Evolutionary conservation across 2,329 filamentous ascomycete species (phyloP), one percentile per base, ranked within the genome.

Genomic region (Fusarium sp.): DNA sequence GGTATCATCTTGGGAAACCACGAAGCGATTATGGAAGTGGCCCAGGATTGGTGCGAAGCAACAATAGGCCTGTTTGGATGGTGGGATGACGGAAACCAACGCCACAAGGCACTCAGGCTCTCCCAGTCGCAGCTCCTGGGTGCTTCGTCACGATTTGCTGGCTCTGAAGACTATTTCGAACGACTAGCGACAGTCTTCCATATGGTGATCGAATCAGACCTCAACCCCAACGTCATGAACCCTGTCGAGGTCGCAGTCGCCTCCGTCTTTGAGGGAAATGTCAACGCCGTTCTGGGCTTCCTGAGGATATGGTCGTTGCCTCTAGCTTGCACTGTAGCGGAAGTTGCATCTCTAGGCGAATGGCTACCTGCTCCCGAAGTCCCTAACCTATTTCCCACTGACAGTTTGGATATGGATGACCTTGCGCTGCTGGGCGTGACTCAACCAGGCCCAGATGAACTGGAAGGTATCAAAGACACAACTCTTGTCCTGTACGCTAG

Each of bases 11-110:
- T 95, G 5, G 93, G 94, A 32, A 86, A 90, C 63, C 83, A 87
- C 9, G 85, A 89, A 32, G 88, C 92, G 19, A 91, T 97, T 48
- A 80, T 96, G 59, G 85, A 88, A 42, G 86, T 88, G 40, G 87
- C 93, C 1, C 88, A 94, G 71, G 93, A 97, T 75, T 98, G 94
- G 94, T 88, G 94, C 47, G 94, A 98, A 78, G 93, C 92, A 1
- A 91, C 89, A 0, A 79, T 97, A 58, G 91, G 89, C 2, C 79
- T 98, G 45, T 88, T 93, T 29, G 88, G 91, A 6, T 98, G 94
- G 94, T 97, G 93, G 93, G 90, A 96, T 72, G 92, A 95, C 59
- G 85, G 86, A n/a, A 85, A 88, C 58, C 74, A 74, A 63, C 80
- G 75, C 45, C 77, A 76, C 57, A 80, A 78, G 67, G 76, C 72